A percentile compares a stretch with the other conserved stretches of the same genome.
Evolutionary conservation across 495 filamentous ascomycete species (phyloP).

Genomic region (Annulohypoxylon maeteangense): DNA sequence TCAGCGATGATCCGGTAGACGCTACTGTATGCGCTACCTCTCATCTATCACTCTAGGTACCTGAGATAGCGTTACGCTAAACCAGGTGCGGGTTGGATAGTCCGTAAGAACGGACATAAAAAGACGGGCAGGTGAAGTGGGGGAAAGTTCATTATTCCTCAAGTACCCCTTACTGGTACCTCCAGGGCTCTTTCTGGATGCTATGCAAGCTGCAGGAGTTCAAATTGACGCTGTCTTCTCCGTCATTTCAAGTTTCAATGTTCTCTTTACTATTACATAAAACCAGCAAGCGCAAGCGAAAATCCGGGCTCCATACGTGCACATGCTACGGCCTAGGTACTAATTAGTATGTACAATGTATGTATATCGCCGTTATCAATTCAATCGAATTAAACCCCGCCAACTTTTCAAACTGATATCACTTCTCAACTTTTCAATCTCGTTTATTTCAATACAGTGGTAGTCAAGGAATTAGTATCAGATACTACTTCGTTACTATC

Average conservation of each 20-base stretch:
- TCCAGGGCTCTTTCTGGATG: too few relatives aligned
- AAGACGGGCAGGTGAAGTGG: not conserved
- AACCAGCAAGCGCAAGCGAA: not conserved
- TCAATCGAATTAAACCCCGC: not conserved
- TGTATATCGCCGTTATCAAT: conserved; percentile 12
- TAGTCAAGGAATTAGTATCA: not conserved
- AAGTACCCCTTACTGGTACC: not conserved
- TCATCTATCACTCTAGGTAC: not conserved
- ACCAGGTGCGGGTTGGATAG: not conserved
- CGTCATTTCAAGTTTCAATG: not conserved
- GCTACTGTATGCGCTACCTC: not conserved
- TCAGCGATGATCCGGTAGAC: not conserved
- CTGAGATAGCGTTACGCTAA: conserved; percentile 5
- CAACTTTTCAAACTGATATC: conserved; percentile 31
- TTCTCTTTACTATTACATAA: not conserved
- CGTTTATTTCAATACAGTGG: conserved; percentile 20
- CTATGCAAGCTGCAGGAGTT: not conserved
- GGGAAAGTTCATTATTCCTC: not conserved
- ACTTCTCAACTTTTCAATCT: conserved; percentile 32
- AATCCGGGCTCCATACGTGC: not conserved
- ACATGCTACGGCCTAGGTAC: too few relatives aligned
- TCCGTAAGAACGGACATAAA: conserved; percentile 3
- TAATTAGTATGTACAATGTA: too few relatives aligned
- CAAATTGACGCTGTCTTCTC: conserved; percentile 1
- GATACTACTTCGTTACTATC: not conserved